These are phyloP conservation scores for Coemansia sp. DNA, from an alignment of 371 early-diverging fungal species.

Conservation along the genomic window DNA sequence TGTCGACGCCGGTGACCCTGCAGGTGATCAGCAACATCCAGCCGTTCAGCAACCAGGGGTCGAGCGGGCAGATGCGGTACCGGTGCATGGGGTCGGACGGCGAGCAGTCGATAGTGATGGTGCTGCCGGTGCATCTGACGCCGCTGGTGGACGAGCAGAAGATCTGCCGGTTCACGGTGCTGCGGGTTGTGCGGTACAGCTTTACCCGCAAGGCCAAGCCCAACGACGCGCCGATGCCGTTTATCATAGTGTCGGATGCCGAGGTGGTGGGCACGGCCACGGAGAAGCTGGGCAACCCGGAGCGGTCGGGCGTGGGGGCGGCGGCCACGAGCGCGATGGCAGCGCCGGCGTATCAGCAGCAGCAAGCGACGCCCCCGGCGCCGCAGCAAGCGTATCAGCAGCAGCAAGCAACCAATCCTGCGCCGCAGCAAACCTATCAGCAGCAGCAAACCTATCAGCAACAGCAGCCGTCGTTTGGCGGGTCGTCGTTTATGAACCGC, in stretches of 20 bases:
- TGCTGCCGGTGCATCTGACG: slow-evolving; percentile 26
- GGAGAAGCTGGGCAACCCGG: slow-evolving; percentile 20
- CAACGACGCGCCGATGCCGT: slow-evolving; percentile 25
- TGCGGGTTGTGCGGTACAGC: slow-evolving; percentile 24
- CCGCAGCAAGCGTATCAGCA: slow-evolving; percentile 6
- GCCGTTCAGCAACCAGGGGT: slow-evolving; percentile 23
- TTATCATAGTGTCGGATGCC: slow-evolving; percentile 36
- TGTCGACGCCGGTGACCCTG: slow-evolving; percentile 19
- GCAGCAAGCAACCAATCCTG: neutral
- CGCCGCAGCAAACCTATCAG: slow-evolving; percentile 5
- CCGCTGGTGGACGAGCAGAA: slow-evolving; percentile 23
- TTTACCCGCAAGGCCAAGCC: slow-evolving; percentile 26
- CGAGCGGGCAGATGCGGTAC: slow-evolving; percentile 11
- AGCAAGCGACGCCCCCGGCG: neutral
- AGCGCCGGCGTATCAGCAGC: slow-evolving; percentile 13
- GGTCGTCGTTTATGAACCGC: slow-evolving; percentile 34
- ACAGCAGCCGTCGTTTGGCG: slow-evolving; percentile 25
- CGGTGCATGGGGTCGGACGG: slow-evolving; percentile 44
- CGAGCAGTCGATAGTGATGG: slow-evolving; percentile 20
- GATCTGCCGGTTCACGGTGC: slow-evolving; percentile 36
- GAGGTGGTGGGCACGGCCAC: slow-evolving; percentile 30
- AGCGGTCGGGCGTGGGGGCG: slow-evolving; percentile 1
- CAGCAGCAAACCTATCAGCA: slow-evolving; percentile 13
- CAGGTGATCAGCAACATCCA: slow-evolving; percentile 40
- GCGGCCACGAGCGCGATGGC: slow-evolving; percentile 6